Evolutionary conservation across 352 stramenopile genomes (phyloP).

Genomic region (Pseudoperonospora humuli): DNA sequence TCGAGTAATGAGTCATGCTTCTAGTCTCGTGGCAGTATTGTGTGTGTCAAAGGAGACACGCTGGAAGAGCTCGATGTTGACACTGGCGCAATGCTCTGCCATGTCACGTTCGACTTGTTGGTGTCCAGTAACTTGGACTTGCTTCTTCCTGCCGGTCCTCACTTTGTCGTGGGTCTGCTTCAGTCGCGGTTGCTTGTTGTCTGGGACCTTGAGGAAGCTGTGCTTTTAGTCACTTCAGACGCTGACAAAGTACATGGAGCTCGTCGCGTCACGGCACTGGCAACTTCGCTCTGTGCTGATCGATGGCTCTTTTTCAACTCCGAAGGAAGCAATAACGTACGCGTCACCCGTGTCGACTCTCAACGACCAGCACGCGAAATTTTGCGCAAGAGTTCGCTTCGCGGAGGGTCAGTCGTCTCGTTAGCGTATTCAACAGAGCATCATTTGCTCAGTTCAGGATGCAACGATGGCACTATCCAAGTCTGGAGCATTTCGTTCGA

Average conservation of each 20-base stretch:
- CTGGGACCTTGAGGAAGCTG: too few relatives aligned
- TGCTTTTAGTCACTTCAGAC: too few relatives aligned
- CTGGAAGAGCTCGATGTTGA: conserved; percentile 58
- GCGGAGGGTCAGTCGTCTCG: conserved; percentile 39
- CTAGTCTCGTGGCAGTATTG: conserved; percentile 33
- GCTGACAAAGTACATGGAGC: too few relatives aligned
- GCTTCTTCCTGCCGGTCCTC: conserved; percentile 33
- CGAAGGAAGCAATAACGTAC: conserved; percentile 72
- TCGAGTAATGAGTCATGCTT: not conserved
- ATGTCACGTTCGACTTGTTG: conserved; percentile 61
- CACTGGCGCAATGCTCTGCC: conserved; percentile 42
- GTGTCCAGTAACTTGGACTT: conserved; percentile 37
- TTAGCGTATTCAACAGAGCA: conserved; percentile 49
- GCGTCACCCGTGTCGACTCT: conserved; percentile 41
- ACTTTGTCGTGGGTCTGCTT: too few relatives aligned
- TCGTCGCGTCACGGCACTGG: too few relatives aligned
- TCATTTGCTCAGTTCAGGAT: conserved; percentile 49
- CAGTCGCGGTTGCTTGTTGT: too few relatives aligned
- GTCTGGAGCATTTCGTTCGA: conserved; percentile 50
- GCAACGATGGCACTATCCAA: conserved; percentile 56
- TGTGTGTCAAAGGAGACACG: conserved; percentile 47
- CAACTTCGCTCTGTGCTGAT: conserved; percentile 46
- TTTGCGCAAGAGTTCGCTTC: conserved; percentile 52
- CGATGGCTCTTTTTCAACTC: conserved; percentile 64
- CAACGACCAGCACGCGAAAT: conserved; percentile 59